These are phyloP conservation scores for Hirsutella minnesotensis DNA, from an alignment of 2,329 filamentous ascomycete species.

Conservation along the genomic window DNA sequence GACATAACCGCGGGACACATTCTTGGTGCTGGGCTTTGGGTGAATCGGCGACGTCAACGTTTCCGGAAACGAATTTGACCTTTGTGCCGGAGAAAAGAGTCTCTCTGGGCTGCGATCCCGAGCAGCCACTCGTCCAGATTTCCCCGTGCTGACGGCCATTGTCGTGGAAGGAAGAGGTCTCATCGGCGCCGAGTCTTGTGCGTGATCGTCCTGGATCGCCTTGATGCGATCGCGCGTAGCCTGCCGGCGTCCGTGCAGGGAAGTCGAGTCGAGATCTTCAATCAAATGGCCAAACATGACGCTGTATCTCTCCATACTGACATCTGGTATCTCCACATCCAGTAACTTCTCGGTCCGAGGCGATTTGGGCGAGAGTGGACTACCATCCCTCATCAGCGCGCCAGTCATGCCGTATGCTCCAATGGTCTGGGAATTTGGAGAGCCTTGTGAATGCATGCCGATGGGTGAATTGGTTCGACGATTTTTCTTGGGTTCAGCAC, in stretches of 20 bases:
- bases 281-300: constrained; percentile 82
- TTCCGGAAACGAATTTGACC: constrained; percentile 45
- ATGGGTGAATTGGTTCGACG: no score
- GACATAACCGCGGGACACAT: background rate
- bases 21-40: constrained; percentile 17
- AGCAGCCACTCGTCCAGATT: constrained; percentile 24
- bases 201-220: constrained; percentile 21
- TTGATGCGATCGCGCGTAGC: constrained; percentile 47
- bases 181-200: background rate
- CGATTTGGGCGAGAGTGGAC: background rate
- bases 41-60: constrained; percentile 30
- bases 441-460: background rate
- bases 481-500: no score
- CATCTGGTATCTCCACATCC: constrained; percentile 67
- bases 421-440: background rate
- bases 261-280: constrained; percentile 25
- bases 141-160: constrained; percentile 20
- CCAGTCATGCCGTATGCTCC: background rate
- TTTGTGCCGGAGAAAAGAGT: constrained; percentile 26
- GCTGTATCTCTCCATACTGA: constrained; percentile 80
- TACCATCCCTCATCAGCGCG: background rate
- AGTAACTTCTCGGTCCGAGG: constrained; percentile 30
- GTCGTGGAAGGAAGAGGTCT: background rate
- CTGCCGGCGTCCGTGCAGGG: constrained; percentile 43
- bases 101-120: background rate